A percentile compares a stretch with the other conserved stretches of the same genome.
These are phyloP conservation scores for Rhizopogon vulgaris DNA, from an alignment of 768 basidiomycete genomes.

Conservation along the genomic window DNA sequence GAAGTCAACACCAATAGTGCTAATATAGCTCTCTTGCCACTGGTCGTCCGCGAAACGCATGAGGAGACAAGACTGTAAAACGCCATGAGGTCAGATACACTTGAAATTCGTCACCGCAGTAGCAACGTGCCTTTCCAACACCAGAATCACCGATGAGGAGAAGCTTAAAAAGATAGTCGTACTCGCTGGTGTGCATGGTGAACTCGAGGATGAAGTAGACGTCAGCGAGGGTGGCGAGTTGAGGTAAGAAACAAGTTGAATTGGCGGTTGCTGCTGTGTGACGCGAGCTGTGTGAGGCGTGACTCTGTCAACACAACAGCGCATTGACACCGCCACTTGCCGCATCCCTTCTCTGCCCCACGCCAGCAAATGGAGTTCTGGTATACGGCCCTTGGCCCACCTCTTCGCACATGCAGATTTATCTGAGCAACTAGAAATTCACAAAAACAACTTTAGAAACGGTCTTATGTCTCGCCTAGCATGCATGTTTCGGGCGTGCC, in stretches of 20 bases:
- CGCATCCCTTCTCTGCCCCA: neutral
- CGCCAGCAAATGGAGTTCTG: neutral
- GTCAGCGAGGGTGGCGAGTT: slow-evolving; percentile 8
- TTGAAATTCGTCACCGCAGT: slow-evolving; percentile 10
- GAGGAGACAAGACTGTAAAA: slow-evolving; percentile 78
- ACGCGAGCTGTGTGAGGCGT: slow-evolving; percentile 25
- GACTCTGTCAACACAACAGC: slow-evolving; percentile 17
- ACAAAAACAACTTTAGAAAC: neutral
- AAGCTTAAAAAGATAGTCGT: slow-evolving; percentile 95
- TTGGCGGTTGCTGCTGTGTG: slow-evolving; percentile 25
- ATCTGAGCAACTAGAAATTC: neutral
- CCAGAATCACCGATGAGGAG: slow-evolving; percentile 94
- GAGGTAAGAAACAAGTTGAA: slow-evolving; percentile 34
- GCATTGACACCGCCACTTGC: slow-evolving; percentile 20
- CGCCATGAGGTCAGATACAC: slow-evolving; percentile 16
- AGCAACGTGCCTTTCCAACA: slow-evolving; percentile 73
- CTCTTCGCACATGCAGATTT: neutral
- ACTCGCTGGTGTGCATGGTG: slow-evolving; percentile 86
- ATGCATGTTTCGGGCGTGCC: neutral
- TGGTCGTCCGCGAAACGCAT: slow-evolving; percentile 94
- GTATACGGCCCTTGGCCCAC: neutral
- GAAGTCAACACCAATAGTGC: slow-evolving; percentile 97
- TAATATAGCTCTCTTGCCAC: slow-evolving; percentile 96
- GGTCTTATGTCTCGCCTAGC: neutral
- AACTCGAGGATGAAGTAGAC: slow-evolving; percentile 16